phyloP scores from a whole-genome alignment of 2,329 filamentous ascomycete genomes.

The Raffaelea arxii region DNA sequence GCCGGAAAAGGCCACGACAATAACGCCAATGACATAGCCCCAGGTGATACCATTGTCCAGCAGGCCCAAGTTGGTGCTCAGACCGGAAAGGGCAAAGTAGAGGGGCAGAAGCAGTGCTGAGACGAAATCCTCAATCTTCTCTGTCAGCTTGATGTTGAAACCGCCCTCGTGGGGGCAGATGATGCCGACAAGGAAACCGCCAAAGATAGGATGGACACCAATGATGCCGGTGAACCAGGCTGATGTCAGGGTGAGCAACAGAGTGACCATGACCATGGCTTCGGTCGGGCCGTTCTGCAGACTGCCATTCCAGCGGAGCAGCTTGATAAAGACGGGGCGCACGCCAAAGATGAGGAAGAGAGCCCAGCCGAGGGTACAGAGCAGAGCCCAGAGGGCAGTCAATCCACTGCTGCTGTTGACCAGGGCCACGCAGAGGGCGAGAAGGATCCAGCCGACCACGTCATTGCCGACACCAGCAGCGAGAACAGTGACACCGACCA shows the following conservation, averaged over 20 bases:
- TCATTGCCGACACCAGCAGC: constrained; percentile 92
- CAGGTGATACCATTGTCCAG: constrained; percentile 74
- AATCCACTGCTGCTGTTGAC: constrained; percentile 81
- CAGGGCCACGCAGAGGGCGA: constrained; percentile 85
- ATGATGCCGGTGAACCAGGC: constrained; percentile 84
- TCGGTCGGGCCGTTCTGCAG: constrained; percentile 85
- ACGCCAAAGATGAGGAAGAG: constrained; percentile 66
- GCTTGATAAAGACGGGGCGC: constrained; percentile 64
- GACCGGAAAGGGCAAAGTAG: constrained; percentile 86
- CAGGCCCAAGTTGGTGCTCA: constrained; percentile 80
- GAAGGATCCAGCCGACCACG: constrained; percentile 80
- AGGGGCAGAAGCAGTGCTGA: constrained; percentile 76
- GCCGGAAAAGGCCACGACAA: constrained; percentile 69
- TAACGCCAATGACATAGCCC: constrained; percentile 82
- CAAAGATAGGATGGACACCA: constrained; percentile 90
- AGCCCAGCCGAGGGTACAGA: constrained; percentile 65
- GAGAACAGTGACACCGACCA: constrained; percentile 79
- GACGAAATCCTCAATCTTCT: constrained; percentile 90
- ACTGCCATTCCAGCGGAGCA: constrained; percentile 63
- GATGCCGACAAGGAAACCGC: constrained; percentile 78
- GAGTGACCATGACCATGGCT: constrained; percentile 69
- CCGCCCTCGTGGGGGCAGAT: constrained; percentile 86
- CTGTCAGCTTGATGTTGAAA: constrained; percentile 82
- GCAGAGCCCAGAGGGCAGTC: constrained; percentile 73
- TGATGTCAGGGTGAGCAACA: constrained; percentile 68